phyloP scores from a whole-genome alignment of 257 asterid species.

The Solanum bulbocastanum region DNA sequence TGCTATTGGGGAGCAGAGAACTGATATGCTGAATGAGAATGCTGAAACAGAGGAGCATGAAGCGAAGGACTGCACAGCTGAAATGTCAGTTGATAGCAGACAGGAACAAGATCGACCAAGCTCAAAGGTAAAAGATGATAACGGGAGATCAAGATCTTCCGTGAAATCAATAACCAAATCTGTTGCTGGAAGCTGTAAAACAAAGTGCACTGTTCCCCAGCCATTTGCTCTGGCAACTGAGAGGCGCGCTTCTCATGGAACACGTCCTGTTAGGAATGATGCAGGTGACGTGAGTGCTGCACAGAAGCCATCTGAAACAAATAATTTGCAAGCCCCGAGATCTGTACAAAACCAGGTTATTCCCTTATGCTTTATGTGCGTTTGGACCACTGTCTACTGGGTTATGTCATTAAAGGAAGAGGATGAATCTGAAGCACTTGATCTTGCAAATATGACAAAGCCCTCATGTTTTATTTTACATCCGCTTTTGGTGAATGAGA shows the following conservation, averaged over 20 bases:
- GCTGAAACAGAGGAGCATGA: slow-evolving; percentile 39
- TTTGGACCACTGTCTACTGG: slow-evolving; percentile 34
- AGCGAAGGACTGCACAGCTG: slow-evolving; percentile 50
- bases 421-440: neutral
- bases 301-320: slow-evolving; percentile 19
- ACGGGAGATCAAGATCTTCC: slow-evolving; percentile 23
- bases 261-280: slow-evolving; percentile 39
- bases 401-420: neutral
- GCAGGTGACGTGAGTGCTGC: slow-evolving; percentile 54
- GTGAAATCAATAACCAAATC: slow-evolving; percentile 27
- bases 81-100: slow-evolving; percentile 18
- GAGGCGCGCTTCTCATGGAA: slow-evolving; percentile 56
- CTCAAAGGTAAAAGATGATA: slow-evolving; percentile 15
- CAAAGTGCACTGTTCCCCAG: slow-evolving; percentile 66
- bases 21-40: slow-evolving; percentile 19
- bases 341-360: slow-evolving; percentile 39
- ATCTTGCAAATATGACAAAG: neutral
- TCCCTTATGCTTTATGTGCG: slow-evolving; percentile 27
- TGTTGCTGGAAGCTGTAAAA: slow-evolving; percentile 40
- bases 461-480: neutral
- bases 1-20: slow-evolving; percentile 26
- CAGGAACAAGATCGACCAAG: slow-evolving; percentile 18
- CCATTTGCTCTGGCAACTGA: slow-evolving; percentile 86
- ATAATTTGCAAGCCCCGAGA: slow-evolving; percentile 10
- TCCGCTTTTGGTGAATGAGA: neutral